Base-by-base conservation (phyloP, 176 grass and related monocot species). In the Aegilops bicornis region DNA sequence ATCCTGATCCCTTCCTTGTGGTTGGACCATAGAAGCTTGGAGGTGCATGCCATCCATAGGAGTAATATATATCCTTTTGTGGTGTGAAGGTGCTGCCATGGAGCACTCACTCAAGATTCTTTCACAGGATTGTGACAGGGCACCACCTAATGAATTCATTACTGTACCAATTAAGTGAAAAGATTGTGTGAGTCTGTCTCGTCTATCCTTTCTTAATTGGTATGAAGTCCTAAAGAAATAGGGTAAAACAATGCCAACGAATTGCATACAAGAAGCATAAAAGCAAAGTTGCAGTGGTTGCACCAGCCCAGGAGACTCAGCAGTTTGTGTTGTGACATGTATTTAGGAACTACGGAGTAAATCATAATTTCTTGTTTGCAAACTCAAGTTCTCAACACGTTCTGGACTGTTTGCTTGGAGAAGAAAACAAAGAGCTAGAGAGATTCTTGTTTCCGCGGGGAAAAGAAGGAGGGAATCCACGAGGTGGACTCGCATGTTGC, bases 1-100 rank as follows among this genome's bases (percentile, higher is more conserved):
- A 70, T 77, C 70, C 62, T 85, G 25, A 88, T 54, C 74, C 22
- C 12, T 71, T 76, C 8, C 60, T 80, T 83, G 47, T 87, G 80
- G 80, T 84, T 91, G 85, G 85, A 8, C 76, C 56, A 84, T 84
- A 23, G 64, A 58, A 75, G 80, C 75, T 87, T 76, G 89, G 85
- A 87, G 81, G 37, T 80, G 33, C 45, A 54, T 86, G 36, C 62
- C 54, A 66, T 59, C 77, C 69, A 69, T 19, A 64, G 22, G 12
- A 43, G 43, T 52, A 42, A 15, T 14, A 25, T 24, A 48, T 64
- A 13, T n/a, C 5, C 2, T 8, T 65, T 47, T 33, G 79, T 58
- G 80, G 84, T 79, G 80, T 65, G 79, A 64, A 31, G 64, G 78
- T 83, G 71, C 64, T 79, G 89, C 73, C 84, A 86, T 83, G 73